Percentiles rank a stretch among this genome's conserved stretches.
phyloP scores from a whole-genome alignment of 106 monocot species.

The Dendrobium catenatum region DNA sequence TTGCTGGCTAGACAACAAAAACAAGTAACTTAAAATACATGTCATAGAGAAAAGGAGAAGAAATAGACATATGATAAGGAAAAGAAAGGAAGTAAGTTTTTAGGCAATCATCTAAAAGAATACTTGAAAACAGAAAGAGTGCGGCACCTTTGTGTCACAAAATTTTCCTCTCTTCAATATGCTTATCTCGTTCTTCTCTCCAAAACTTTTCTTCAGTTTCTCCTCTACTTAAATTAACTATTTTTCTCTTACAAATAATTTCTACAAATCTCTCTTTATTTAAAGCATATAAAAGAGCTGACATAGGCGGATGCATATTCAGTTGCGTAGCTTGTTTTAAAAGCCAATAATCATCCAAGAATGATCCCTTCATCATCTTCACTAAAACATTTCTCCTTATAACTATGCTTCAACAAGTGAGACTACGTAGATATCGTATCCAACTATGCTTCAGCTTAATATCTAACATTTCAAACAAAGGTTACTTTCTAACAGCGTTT shows the following conservation, averaged over 20 bases:
- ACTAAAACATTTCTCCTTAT: too few species aligned
- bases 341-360: too few species aligned
- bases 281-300: background rate
- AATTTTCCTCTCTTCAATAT: background rate
- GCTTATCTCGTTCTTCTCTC: background rate
- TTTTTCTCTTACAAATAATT: background rate
- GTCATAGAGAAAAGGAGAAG: background rate
- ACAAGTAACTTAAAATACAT: background rate
- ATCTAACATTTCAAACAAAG: too few species aligned
- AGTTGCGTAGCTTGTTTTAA: background rate
- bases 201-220: background rate
- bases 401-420: too few species aligned
- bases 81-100: background rate
- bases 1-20: constrained; percentile 66
- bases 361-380: too few species aligned
- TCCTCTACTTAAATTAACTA: background rate
- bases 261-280: background rate
- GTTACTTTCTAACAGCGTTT: too few species aligned
- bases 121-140: background rate
- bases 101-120: background rate
- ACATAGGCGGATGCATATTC: background rate
- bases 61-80: background rate
- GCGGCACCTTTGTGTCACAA: background rate
- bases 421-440: too few species aligned
- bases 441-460: too few species aligned